phyloP scores from a whole-genome alignment of 768 basidiomycete genomes.

The Pisolithus orientalis region DNA sequence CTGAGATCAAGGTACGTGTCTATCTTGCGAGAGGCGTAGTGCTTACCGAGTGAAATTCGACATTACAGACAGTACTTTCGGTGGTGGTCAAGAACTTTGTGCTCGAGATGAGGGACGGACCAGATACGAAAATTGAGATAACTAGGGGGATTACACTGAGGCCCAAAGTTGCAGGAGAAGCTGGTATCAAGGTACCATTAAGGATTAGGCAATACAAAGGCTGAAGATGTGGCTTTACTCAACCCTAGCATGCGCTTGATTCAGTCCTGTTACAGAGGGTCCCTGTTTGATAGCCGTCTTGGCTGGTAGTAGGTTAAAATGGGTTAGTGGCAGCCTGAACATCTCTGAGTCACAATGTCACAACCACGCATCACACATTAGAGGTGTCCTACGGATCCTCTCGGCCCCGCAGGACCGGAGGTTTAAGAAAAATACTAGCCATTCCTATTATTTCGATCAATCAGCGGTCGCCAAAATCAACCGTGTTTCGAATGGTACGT shows the following conservation, averaged over 20 bases:
- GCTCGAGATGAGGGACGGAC: conserved; percentile 31
- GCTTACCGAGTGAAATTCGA: neutral
- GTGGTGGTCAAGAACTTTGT: conserved; percentile 36
- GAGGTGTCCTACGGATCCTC: too few relatives aligned
- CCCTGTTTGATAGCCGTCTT: too few relatives aligned
- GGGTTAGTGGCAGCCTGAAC: neutral
- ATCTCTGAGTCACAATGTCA: too few relatives aligned
- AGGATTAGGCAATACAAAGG: conserved; percentile 10
- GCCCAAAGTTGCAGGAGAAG: conserved; percentile 10
- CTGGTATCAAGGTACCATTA: conserved; percentile 19
- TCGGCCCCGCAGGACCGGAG: too few relatives aligned
- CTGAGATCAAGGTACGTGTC: conserved; percentile 20
- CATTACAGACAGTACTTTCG: conserved; percentile 31
- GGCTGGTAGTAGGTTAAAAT: neutral
- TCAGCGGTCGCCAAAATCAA: too few relatives aligned
- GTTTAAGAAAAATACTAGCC: too few relatives aligned
- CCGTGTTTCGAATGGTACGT: too few relatives aligned
- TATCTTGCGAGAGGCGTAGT: conserved; percentile 7
- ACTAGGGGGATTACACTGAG: conserved; percentile 4
- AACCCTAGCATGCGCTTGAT: too few relatives aligned
- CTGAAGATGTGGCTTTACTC: neutral
- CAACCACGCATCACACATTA: too few relatives aligned
- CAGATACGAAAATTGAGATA: conserved; percentile 8
- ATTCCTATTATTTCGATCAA: too few relatives aligned
- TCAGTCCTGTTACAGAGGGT: too few relatives aligned